Percentiles rank a stretch among this genome's conserved stretches.
Conservation (phyloP, 1,284 basidiomycete genomes). For the Trichosporon faecale region DNA sequence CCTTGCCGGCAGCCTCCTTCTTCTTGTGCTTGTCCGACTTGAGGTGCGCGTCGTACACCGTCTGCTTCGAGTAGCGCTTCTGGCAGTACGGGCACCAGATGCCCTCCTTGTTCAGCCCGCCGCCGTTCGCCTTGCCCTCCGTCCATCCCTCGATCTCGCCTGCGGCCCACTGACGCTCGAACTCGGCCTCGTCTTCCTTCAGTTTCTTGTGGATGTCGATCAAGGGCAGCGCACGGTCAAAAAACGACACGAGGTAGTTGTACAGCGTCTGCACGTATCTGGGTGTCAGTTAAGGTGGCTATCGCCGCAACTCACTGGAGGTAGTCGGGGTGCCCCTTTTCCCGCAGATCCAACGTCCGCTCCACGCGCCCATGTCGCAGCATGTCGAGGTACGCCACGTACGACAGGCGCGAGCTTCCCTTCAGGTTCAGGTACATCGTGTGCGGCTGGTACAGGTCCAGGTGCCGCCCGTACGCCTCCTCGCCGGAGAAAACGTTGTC, state of each 20-base stretch:
- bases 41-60: slow-evolving; percentile 94
- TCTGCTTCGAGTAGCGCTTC: slow-evolving; percentile 92
- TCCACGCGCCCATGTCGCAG: slow-evolving; percentile 56
- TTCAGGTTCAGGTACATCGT: slow-evolving; percentile 86
- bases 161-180: slow-evolving; percentile 75
- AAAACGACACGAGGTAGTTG: slow-evolving; percentile 79
- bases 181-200: slow-evolving; percentile 63
- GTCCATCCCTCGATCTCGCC: slow-evolving; percentile 76
- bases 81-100: slow-evolving; percentile 97
- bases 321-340: slow-evolving; percentile 70
- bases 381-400: slow-evolving; percentile 87
- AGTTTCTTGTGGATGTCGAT: slow-evolving; percentile 73
- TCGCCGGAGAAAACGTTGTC: slow-evolving; percentile 91
- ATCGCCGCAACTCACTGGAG: slow-evolving; percentile 64
- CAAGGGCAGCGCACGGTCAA: slow-evolving; percentile 81
- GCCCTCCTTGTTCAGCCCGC: slow-evolving; percentile 57
- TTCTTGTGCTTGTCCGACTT: slow-evolving; percentile 94
- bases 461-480: slow-evolving; percentile 88
- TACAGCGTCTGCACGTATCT: slow-evolving; percentile 82
- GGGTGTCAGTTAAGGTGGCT: slow-evolving; percentile 3
- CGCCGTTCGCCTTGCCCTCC: slow-evolving; percentile 46
- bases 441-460: slow-evolving; percentile 88
- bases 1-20: slow-evolving; percentile 58
- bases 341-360: slow-evolving; percentile 68
- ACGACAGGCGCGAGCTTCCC: slow-evolving; percentile 72